Percentiles rank a stretch among this genome's conserved stretches.
Conservation (phyloP, 148 eudicot genomes). For the Pouteria glomerata region DNA sequence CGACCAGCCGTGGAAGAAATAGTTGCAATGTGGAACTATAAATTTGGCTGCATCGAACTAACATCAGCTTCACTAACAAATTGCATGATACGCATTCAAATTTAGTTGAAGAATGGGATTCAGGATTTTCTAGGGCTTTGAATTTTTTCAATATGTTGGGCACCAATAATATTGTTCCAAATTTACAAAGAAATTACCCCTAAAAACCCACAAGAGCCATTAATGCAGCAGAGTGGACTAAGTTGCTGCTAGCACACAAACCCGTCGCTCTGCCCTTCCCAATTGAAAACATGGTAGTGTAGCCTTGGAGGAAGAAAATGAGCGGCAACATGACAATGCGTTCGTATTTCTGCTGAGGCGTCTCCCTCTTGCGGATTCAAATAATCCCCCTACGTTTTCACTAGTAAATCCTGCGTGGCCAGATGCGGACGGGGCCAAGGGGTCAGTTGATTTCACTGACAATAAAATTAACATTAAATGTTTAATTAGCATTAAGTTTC, state of each 20-base stretch:
- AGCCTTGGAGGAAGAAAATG: constrained; percentile 23
- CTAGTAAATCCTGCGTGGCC: too few species aligned
- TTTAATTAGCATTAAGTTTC: too few species aligned
- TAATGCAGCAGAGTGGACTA: background rate
- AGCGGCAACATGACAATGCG: constrained; percentile 27
- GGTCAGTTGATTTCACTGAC: too few species aligned
- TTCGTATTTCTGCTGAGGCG: constrained; percentile 4
- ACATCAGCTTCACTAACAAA: too few species aligned
- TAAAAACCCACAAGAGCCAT: background rate
- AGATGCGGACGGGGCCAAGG: too few species aligned
- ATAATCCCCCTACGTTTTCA: background rate
- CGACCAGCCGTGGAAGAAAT: background rate
- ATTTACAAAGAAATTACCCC: background rate
- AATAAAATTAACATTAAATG: too few species aligned
- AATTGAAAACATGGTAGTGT: constrained; percentile 3
- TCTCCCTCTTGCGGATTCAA: constrained; percentile 21
- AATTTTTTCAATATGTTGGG: background rate
- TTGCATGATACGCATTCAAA: too few species aligned
- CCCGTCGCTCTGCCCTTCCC: constrained; percentile 40
- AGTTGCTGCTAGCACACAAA: constrained; percentile 43
- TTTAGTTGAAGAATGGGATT: background rate
- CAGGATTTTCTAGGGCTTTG: background rate
- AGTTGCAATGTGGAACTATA: background rate
- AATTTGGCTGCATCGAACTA: too few species aligned
- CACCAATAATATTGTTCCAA: background rate